Conservation (phyloP, 2,329 filamentous ascomycete species). For the Alternaria panax region DNA sequence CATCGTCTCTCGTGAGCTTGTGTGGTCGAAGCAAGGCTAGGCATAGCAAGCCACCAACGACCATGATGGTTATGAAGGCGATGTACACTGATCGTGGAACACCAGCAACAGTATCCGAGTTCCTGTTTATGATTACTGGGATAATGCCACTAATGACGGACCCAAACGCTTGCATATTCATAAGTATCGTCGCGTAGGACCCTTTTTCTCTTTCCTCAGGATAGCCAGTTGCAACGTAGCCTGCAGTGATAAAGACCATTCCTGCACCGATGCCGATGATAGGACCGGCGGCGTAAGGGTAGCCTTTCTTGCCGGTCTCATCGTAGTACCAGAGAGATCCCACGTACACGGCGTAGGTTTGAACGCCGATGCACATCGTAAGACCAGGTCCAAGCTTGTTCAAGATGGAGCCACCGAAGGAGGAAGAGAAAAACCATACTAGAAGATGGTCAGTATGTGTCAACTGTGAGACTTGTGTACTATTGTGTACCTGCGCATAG, state of each 20-base stretch:
- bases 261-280: constrained; percentile 45
- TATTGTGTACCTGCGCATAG: constrained; percentile 30
- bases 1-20: constrained; percentile 40
- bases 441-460: neutral
- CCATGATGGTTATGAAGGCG: constrained; percentile 40
- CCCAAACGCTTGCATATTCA: constrained; percentile 43
- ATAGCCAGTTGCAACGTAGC: constrained; percentile 42
- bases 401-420: constrained; percentile 42
- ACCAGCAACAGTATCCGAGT: constrained; percentile 38
- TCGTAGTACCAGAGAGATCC: constrained; percentile 46
- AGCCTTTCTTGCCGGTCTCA: constrained; percentile 41
- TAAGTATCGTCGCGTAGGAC: constrained; percentile 39
- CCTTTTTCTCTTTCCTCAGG: constrained; percentile 43
- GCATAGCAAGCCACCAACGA: constrained; percentile 35
- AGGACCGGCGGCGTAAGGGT: constrained; percentile 39
- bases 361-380: constrained; percentile 43
- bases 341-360: constrained; percentile 42
- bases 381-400: constrained; percentile 42
- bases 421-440: constrained; percentile 46
- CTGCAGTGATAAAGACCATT: constrained; percentile 44
- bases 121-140: constrained; percentile 41
- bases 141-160: constrained; percentile 42
- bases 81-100: constrained; percentile 43
- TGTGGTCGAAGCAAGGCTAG: constrained; percentile 38
- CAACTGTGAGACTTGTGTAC: no score